Percentiles rank a stretch among this genome's conserved stretches.
phyloP scores from a whole-genome alignment of 202 grass and related monocot genomes.

The Carex sylvatica region DNA sequence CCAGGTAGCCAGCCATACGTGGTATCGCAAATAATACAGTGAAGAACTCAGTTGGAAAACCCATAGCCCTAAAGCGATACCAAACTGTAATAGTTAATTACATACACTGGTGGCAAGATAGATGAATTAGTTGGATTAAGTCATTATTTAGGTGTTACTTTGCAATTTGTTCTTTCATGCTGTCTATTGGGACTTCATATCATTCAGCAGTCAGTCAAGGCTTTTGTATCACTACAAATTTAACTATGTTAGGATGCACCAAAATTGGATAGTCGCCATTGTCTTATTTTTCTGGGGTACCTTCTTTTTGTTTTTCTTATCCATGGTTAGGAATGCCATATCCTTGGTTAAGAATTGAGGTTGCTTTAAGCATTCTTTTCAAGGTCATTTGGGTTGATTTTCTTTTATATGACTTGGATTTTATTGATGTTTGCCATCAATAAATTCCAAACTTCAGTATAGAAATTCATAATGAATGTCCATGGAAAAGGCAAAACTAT shows the following conservation, averaged over 20 bases:
- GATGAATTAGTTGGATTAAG: not conserved
- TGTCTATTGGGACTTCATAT: not conserved
- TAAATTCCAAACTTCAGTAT: not conserved
- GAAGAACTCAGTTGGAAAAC: constrained; percentile 95
- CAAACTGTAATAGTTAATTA: constrained; percentile 15
- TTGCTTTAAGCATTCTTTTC: not conserved
- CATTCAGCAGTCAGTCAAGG: not conserved
- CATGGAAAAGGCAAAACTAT: not conserved
- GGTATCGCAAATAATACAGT: constrained; percentile 85
- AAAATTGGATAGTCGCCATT: not conserved
- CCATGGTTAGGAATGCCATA: not conserved
- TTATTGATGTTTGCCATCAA: not conserved
- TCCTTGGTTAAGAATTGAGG: not conserved
- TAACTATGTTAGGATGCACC: not conserved
- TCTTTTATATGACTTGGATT: not conserved
- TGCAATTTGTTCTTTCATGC: not conserved
- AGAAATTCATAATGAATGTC: constrained; percentile 7
- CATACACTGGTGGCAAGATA: not conserved
- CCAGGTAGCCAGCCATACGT: constrained; percentile 92
- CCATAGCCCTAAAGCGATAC: constrained; percentile 64
- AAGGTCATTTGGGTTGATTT: not conserved
- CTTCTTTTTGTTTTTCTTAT: not conserved
- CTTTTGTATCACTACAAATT: not conserved
- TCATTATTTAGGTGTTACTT: not conserved
- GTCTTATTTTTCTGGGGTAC: not conserved